Evolutionary conservation across 1,284 basidiomycete genomes (phyloP), one percentile per base, ranked within the genome.

Genomic region (Pseudozyma hubeiensis): DNA sequence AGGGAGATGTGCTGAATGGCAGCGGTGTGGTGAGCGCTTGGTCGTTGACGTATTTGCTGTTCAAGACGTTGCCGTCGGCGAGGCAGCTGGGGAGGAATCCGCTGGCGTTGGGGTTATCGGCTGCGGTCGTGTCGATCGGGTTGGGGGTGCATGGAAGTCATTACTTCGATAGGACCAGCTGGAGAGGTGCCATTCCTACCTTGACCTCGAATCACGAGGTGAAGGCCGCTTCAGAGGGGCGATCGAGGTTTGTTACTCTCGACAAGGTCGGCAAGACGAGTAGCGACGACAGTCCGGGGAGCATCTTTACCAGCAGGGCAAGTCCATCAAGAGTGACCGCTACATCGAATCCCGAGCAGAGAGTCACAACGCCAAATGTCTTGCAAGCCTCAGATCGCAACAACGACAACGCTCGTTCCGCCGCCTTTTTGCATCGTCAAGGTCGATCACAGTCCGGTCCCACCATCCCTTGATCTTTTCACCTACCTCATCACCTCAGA

Each of bases 121-220:
- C 59, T 1, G 60, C 52, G 0, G 74, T 75, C 24, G 17, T 59
- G 6, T 51, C 64, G 0, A 41, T 80, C 7, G 81, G 81, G 0
- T 34, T 79, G 6, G 78, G 74, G 7, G 58, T 82, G 0, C 80
- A 82, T 49, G 81, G 69, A 2, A 68, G 63, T 51, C 64, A 80
- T 53, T 82, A 82, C 69, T 82, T 82, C 61, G 79, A 78, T 48
- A 55, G 69, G 40, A 67, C 78, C 1, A 78, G 71, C 70, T 82
- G 81, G 81, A 52, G 61, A 30, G 79, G 79, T 5, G 78, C 75
- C 0, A 52, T 80, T 6, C 80, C 81, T 0, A 73, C 63, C 1
- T 41, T 78, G 44, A 40, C 64, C 0, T n/a, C 40, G 7, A 37
- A 7, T 49, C n/a, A 33, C n/a, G 13, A 43, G 43, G 41, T 14